A percentile compares a stretch with the other conserved stretches of the same genome.
Conservation (phyloP, 2,329 filamentous ascomycete genomes). For the Hymenoscyphus linearis region DNA sequence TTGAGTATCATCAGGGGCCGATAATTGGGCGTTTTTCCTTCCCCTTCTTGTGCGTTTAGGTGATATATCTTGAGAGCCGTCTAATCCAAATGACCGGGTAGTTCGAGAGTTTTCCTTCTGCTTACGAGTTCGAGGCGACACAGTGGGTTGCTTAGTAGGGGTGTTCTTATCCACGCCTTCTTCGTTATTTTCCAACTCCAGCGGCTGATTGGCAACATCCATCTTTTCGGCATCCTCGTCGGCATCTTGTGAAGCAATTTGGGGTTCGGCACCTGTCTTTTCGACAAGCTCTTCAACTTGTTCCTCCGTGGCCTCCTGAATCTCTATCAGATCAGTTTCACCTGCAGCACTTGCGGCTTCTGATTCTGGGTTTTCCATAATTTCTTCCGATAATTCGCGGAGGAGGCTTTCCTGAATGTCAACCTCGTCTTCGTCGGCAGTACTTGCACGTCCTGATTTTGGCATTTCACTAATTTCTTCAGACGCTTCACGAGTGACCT, state of each 20-base stretch:
- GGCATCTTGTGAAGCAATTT: not conserved
- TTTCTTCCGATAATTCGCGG: too few relatives aligned
- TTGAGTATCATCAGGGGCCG: slow-evolving; percentile 28
- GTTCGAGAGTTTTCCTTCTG: not conserved
- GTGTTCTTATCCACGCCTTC: not conserved
- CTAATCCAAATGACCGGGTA: not conserved
- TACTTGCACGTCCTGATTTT: not conserved
- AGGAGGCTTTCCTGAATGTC: not conserved
- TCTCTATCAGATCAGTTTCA: not conserved
- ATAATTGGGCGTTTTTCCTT: slow-evolving; percentile 18
- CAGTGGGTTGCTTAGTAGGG: not conserved
- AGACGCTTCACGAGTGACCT: not conserved
- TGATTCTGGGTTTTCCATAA: too few relatives aligned
- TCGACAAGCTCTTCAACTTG: not conserved
- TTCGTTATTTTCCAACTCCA: not conserved
- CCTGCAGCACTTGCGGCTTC: too few relatives aligned
- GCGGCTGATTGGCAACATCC: not conserved
- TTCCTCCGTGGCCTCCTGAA: not conserved
- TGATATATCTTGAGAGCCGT: not conserved
- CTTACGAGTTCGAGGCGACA: not conserved
- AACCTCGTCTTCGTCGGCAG: not conserved
- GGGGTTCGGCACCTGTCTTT: not conserved
- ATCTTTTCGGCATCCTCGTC: not conserved
- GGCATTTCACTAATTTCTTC: not conserved
- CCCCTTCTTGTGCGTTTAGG: not conserved